Evolutionary conservation across 1,139 yeast genomes (phyloP).

Genomic region (Geotrichum klebahnii): DNA sequence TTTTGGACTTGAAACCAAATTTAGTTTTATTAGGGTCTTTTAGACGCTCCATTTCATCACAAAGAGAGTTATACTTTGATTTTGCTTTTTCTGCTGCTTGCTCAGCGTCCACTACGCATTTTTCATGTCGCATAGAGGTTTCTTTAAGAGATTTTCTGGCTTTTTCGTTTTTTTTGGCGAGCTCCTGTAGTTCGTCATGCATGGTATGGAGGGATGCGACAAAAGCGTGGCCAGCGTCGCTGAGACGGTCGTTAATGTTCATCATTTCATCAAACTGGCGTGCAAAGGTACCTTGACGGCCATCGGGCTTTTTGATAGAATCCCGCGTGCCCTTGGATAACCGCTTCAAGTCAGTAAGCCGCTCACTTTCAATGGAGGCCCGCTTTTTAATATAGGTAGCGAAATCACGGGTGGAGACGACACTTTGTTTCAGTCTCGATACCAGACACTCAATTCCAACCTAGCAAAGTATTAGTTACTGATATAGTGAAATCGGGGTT

Average conservation of each 20-base stretch:
- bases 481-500: no score
- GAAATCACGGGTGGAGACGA: slow-evolving; percentile 80
- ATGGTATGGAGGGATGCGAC: slow-evolving; percentile 76
- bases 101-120: slow-evolving; percentile 78
- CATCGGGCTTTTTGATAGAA: slow-evolving; percentile 46
- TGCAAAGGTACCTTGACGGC: slow-evolving; percentile 65
- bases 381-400: slow-evolving; percentile 73
- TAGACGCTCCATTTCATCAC: slow-evolving; percentile 82
- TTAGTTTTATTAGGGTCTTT: slow-evolving; percentile 80
- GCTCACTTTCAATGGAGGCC: slow-evolving; percentile 75
- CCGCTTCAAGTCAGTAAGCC: slow-evolving; percentile 67
- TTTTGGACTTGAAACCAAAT: slow-evolving; percentile 59
- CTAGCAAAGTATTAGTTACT: not conserved
- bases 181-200: slow-evolving; percentile 78
- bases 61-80: slow-evolving; percentile 68
- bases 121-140: slow-evolving; percentile 74
- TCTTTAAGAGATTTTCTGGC: slow-evolving; percentile 76
- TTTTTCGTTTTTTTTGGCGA: slow-evolving; percentile 64
- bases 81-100: slow-evolving; percentile 84
- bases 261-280: slow-evolving; percentile 63
- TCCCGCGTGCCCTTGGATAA: slow-evolving; percentile 55
- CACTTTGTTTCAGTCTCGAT: slow-evolving; percentile 69
- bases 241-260: slow-evolving; percentile 71
- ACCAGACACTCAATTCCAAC: slow-evolving; percentile 58
- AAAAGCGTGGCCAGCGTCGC: slow-evolving; percentile 69